These are phyloP conservation scores for Sideroxylon spinosum DNA, from an alignment of 179 eudicot genomes.

Conservation along the genomic window DNA sequence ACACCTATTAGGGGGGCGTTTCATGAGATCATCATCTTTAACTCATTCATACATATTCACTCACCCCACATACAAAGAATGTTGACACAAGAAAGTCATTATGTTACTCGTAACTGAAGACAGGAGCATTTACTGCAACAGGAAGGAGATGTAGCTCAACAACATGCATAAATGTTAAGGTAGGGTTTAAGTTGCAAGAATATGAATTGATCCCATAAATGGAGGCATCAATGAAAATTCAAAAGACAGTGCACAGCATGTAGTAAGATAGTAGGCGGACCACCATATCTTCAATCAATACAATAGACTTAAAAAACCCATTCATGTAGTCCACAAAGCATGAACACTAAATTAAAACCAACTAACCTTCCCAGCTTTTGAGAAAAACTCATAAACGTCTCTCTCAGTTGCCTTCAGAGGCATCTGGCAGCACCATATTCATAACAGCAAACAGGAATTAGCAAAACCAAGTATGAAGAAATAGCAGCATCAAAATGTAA, in stretches of 20 bases:
- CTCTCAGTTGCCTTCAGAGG: conserved; percentile 88
- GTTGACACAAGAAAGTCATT: conserved; percentile 34
- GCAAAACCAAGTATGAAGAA: not conserved
- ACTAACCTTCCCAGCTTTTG: conserved; percentile 89
- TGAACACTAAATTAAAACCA: not conserved
- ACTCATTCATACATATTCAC: conserved; percentile 23
- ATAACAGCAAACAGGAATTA: conserved; percentile 2
- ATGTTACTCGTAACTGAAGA: conserved; percentile 26
- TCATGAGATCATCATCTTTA: conserved; percentile 15
- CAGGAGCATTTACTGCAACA: conserved; percentile 32
- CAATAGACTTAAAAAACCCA: not conserved
- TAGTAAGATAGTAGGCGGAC: not conserved
- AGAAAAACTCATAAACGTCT: conserved; percentile 85
- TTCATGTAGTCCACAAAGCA: not conserved
- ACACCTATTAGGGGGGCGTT: conserved; percentile 4
- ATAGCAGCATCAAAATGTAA: not conserved
- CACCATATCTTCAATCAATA: too few relatives aligned
- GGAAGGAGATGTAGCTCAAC: conserved; percentile 27
- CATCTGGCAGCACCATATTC: conserved; percentile 46
- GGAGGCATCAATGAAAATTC: not conserved
- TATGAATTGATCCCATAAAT: not conserved
- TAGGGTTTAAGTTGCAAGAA: not conserved
- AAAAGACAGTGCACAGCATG: not conserved
- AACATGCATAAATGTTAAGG: conserved; percentile 7
- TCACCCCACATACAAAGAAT: conserved; percentile 30